phyloP scores from a whole-genome alignment of 352 stramenopile genomes.

The Phytophthora crassamura region DNA sequence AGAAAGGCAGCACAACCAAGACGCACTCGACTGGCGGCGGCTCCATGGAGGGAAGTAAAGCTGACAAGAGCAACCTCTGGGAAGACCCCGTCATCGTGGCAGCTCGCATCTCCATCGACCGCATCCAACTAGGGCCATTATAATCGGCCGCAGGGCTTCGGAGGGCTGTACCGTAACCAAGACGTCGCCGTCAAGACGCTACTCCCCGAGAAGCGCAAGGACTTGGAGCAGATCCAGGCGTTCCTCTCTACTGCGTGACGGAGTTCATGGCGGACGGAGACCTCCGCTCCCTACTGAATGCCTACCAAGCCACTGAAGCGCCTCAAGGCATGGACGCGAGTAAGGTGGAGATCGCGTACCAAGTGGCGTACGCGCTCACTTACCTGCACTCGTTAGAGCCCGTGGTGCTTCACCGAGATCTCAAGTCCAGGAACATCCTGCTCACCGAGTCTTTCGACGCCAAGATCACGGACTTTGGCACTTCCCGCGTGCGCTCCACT shows the following conservation, averaged over 20 bases:
- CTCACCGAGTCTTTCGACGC: slow-evolving; percentile 34
- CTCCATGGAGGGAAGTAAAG: neutral
- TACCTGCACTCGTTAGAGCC: slow-evolving; percentile 15
- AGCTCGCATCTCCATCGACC: slow-evolving; percentile 20
- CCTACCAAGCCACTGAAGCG: slow-evolving; percentile 2
- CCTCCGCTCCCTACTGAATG: slow-evolving; percentile 20
- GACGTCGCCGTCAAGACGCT: slow-evolving; percentile 32
- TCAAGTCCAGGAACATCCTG: slow-evolving; percentile 71
- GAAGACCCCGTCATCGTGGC: slow-evolving; percentile 2
- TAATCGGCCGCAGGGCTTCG: slow-evolving; percentile 28
- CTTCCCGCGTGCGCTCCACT: slow-evolving; percentile 8
- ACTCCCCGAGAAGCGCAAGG: slow-evolving; percentile 8
- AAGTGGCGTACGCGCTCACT: slow-evolving; percentile 16
- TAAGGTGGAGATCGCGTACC: slow-evolving; percentile 16
- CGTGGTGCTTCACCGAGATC: too few species aligned
- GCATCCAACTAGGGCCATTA: neutral
- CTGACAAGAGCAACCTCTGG: too few species aligned
- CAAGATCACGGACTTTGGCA: slow-evolving; percentile 51
- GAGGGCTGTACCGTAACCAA: slow-evolving; percentile 32
- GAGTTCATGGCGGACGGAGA: slow-evolving; percentile 39
- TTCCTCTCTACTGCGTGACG: slow-evolving; percentile 32
- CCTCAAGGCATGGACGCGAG: slow-evolving; percentile 6
- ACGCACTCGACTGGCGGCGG: neutral
- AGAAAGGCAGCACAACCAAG: neutral
- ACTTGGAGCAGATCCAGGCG: slow-evolving; percentile 16